Percentiles rank a stretch among this genome's conserved stretches.
phyloP scores from a whole-genome alignment of 2,329 filamentous ascomycete genomes.

The Fusarium bactridioides region DNA sequence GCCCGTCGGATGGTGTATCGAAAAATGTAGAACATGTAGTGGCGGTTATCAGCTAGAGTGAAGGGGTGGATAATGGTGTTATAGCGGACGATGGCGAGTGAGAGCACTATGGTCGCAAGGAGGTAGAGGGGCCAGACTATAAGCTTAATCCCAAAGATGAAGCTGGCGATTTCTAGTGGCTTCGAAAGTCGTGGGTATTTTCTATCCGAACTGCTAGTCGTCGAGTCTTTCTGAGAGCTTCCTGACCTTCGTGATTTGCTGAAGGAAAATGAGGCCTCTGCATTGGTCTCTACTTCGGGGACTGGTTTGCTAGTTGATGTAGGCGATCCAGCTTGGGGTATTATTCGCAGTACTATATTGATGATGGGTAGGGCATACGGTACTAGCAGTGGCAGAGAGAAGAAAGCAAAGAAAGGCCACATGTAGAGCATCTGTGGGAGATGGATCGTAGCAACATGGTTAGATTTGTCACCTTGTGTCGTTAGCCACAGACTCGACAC shows the following conservation, averaged over 20 bases:
- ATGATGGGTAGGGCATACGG: constrained; percentile 55
- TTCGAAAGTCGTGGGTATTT: constrained; percentile 1
- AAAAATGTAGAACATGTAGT: constrained; percentile 98
- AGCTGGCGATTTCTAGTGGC: constrained; percentile 5
- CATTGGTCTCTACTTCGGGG: background rate
- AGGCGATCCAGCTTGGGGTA: background rate
- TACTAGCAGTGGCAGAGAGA: constrained; percentile 80
- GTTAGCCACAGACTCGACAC: constrained; percentile 35
- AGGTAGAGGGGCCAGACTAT: constrained; percentile 50
- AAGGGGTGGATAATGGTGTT: constrained; percentile 98
- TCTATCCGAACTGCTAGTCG: background rate
- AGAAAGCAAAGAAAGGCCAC: constrained; percentile 89
- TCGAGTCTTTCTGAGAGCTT: background rate
- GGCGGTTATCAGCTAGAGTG: constrained; percentile 92
- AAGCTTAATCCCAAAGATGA: constrained; percentile 45
- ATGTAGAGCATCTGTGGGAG: constrained; percentile 94
- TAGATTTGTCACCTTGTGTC: constrained; percentile 82
- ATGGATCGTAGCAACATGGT: constrained; percentile 90
- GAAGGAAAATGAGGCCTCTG: background rate
- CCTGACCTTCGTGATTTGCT: background rate
- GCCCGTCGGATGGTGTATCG: constrained; percentile 78
- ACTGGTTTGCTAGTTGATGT: background rate
- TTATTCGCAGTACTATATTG: constrained; percentile 14
- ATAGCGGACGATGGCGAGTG: constrained; percentile 67
- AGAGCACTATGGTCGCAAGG: constrained; percentile 46